Evolutionary conservation across 2,329 filamentous ascomycete species (phyloP).

Genomic region (Cordyceps fumosorosea): DNA sequence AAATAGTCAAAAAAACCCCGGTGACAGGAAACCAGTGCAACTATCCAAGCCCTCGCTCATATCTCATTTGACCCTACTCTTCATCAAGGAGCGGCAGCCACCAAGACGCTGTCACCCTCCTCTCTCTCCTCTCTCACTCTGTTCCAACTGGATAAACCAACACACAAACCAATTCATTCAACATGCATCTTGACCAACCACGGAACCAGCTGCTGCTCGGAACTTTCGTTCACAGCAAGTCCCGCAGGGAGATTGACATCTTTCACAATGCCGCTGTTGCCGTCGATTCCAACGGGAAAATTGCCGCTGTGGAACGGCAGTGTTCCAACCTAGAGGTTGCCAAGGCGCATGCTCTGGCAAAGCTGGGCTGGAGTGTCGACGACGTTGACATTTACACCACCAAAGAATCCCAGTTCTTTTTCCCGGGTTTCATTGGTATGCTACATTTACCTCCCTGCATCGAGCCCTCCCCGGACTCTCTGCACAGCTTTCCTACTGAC

Average conservation of each 20-base stretch:
- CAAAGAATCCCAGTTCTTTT: conserved; percentile 62
- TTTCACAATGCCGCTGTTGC: conserved; percentile 44
- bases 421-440: conserved; percentile 73
- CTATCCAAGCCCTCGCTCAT: not conserved
- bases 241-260: conserved; percentile 42
- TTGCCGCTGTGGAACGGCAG: conserved; percentile 39
- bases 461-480: too few species aligned
- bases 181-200: conserved; percentile 13
- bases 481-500: not conserved
- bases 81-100: too few species aligned
- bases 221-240: conserved; percentile 48
- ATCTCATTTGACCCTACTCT: not conserved
- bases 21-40: not conserved
- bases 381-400: conserved; percentile 32
- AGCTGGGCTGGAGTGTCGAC: conserved; percentile 38
- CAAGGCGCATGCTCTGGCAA: conserved; percentile 29
- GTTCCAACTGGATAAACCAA: not conserved
- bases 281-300: conserved; percentile 44
- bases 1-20: not conserved
- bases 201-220: conserved; percentile 45
- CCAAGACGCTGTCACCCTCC: not conserved
- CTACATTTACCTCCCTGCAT: too few species aligned
- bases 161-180: not conserved
- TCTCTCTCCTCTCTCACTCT: not conserved
- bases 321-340: conserved; percentile 25